Percentiles rank a stretch among this genome's conserved stretches.
phyloP scores from a whole-genome alignment of 176 grass and related monocot genomes.

The Eragrostis nindensis region DNA sequence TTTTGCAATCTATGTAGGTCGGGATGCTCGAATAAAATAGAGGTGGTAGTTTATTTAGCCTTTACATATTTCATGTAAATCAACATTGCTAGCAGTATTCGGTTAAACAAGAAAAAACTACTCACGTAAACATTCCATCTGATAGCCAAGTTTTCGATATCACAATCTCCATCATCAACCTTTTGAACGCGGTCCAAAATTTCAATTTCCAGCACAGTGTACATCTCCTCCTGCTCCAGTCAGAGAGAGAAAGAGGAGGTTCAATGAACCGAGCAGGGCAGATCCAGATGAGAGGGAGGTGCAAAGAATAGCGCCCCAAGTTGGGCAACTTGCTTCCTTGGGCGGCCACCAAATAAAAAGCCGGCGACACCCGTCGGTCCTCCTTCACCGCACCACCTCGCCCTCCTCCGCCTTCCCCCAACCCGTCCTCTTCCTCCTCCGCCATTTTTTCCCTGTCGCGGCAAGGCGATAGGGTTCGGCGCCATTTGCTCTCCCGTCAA shows the following conservation, averaged over 20 bases:
- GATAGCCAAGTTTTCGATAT: background rate
- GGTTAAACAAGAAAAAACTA: background rate
- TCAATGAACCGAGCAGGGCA: constrained; percentile 48
- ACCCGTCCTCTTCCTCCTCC: background rate
- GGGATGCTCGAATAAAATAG: too few species aligned
- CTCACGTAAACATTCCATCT: background rate
- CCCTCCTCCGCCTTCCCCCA: background rate
- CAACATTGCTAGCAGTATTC: background rate
- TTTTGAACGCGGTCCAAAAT: background rate
- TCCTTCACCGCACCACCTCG: constrained; percentile 3
- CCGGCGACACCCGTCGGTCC: constrained; percentile 6
- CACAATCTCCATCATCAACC: background rate
- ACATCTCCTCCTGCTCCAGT: background rate
- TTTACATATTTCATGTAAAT: background rate
- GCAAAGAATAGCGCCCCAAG: constrained; percentile 30
- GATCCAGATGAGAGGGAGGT: constrained; percentile 34
- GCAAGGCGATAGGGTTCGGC: constrained; percentile 49
- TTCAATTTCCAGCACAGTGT: constrained; percentile 26
- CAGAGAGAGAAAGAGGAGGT: constrained; percentile 13
- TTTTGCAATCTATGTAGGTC: too few species aligned
- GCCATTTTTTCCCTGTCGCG: constrained; percentile 55
- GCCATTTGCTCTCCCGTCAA: background rate
- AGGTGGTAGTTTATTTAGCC: background rate
- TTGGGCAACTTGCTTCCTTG: constrained; percentile 29
- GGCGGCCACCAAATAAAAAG: constrained; percentile 47